These are phyloP conservation scores for Taphrina wiesneri DNA, from an alignment of 1,139 yeast species.

Conservation along the genomic window DNA sequence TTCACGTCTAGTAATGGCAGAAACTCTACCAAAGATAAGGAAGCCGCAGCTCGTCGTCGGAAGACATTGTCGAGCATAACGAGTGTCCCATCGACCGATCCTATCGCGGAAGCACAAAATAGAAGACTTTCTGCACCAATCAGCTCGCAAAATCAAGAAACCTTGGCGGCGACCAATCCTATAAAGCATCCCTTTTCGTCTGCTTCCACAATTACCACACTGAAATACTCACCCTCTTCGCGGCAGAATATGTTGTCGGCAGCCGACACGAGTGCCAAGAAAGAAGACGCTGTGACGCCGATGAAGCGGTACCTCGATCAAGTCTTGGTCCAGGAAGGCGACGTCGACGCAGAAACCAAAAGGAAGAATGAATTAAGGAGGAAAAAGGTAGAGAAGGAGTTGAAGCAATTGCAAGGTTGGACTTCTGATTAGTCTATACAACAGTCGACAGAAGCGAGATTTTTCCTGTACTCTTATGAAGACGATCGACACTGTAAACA, in stretches of 20 bases:
- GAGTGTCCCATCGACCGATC: neutral
- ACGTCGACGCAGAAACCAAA: neutral
- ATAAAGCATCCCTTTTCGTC: neutral
- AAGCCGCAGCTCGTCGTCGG: neutral
- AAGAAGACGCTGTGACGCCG: neutral
- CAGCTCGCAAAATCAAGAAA: neutral
- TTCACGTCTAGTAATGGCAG: neutral
- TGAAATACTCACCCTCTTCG: neutral
- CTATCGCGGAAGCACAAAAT: neutral
- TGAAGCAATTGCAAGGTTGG: constrained; percentile 11
- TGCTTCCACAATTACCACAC: neutral
- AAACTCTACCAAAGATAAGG: neutral
- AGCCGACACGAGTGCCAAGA: neutral
- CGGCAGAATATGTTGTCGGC: neutral
- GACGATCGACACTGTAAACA: no score
- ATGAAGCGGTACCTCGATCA: constrained; percentile 3
- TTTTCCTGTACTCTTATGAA: neutral
- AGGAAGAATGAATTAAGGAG: constrained; percentile 3
- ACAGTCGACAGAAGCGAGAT: neutral
- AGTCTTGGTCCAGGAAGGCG: neutral
- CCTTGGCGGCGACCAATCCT: neutral
- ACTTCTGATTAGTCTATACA: neutral
- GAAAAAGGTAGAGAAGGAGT: constrained; percentile 2
- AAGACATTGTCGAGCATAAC: neutral
- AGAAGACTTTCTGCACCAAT: neutral